Base-by-base conservation (phyloP, 768 basidiomycete genomes). In the Cystobasidium ongulense region DNA sequence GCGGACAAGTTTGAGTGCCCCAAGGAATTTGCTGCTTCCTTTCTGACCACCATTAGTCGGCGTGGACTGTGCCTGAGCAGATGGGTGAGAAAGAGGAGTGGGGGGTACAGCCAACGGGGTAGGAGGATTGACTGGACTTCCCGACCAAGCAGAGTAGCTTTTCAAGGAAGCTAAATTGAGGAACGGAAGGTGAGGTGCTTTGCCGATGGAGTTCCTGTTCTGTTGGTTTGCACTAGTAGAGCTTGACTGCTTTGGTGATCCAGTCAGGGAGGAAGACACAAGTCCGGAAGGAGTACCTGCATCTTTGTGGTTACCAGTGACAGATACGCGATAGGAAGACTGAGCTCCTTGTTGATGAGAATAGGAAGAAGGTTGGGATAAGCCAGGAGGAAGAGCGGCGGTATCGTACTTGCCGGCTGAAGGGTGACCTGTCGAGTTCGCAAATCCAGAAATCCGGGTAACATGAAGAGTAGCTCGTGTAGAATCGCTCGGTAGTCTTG, bases 31-130 rank as follows among this genome's bases (percentile, higher is more conserved):
- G 57, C 57, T 27, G 57, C 57, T 35, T 29, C 57, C 21, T 17
- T 3, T 59, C 5, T 11, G 29, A 3, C 57, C 25, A 29, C 57
- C 57, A 21, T 8, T 59, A 31, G 11, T 59, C 2, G 57, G 57
- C 29, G 33, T 59, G 11, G 25, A 27, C 13, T 59, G 57, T 27
- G 57, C 57, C 57, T 59, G 57, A 59, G 25, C 53, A n/a, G 68
- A 36, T 1, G 68, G 68, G 11, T 46, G 50, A 5, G 54, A 29
- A 29, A 71, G 68, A 1, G 68, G 68, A n/a, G 68, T 71, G 38
- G 68, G 68, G n/a, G 68, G 68, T 35, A 53, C 46, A 8, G 68
- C 68, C 50, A 71, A 35, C 18, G 68, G 68, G 4, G 68, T 71
- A 13, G 68, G 68, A 29, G 68, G 68, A 15, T 71, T 71, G 33